Evolutionary conservation across 768 basidiomycete species (phyloP).

Genomic region (Xerocomus brunneocitrinus): DNA sequence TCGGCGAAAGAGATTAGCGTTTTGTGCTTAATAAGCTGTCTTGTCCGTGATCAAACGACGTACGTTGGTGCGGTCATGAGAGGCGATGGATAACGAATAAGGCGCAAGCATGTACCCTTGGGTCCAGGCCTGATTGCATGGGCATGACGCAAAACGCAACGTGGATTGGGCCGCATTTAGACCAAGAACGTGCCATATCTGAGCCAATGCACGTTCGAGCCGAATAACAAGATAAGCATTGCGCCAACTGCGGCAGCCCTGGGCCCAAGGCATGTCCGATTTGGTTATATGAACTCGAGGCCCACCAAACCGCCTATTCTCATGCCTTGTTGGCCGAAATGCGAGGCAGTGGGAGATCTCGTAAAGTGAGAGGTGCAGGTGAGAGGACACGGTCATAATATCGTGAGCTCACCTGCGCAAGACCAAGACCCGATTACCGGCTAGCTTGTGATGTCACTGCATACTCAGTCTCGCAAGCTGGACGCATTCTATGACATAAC

Average conservation of each 20-base stretch:
- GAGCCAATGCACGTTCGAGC: conserved; percentile 1
- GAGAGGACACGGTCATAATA: neutral
- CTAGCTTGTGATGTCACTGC: too few relatives aligned
- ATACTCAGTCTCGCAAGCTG: too few relatives aligned
- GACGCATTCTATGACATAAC: too few relatives aligned
- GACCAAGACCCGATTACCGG: too few relatives aligned
- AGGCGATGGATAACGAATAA: too few relatives aligned
- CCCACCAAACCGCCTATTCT: conserved; percentile 9
- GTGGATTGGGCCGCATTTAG: neutral
- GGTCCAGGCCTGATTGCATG: too few relatives aligned
- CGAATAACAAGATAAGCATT: neutral
- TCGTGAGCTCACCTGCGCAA: too few relatives aligned
- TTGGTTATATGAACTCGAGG: conserved; percentile 20
- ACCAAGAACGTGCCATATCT: conserved; percentile 2
- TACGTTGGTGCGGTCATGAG: too few relatives aligned
- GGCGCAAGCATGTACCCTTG: too few relatives aligned
- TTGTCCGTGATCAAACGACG: conserved; percentile 1
- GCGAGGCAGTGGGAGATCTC: conserved; percentile 16
- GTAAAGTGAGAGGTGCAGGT: conserved; percentile 12
- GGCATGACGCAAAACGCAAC: neutral
- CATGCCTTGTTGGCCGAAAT: conserved; percentile 13
- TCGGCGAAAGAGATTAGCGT: neutral
- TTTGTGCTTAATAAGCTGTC: conserved; percentile 6
- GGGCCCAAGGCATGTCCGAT: conserved; percentile 8
- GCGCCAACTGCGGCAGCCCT: conserved; percentile 4